These are phyloP conservation scores for Nephromyces sp. DNA, from an alignment of 169 alveolate genomes.

Conservation along the genomic window DNA sequence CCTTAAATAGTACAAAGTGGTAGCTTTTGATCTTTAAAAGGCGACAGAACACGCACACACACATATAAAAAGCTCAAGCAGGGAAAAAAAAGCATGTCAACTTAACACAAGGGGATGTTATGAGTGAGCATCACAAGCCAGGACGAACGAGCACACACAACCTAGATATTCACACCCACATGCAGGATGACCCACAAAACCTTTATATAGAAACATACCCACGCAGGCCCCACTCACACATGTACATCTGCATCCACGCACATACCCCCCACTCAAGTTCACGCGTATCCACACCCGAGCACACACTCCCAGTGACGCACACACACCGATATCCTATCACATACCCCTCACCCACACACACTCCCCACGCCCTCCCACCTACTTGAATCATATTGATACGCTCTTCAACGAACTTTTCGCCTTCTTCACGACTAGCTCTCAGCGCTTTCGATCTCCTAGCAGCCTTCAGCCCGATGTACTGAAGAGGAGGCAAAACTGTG, in stretches of 20 bases:
- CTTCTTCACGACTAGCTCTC: slow-evolving; percentile 24
- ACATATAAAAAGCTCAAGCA: too few species aligned
- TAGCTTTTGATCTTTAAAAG: too few species aligned
- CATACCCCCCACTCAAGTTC: background rate
- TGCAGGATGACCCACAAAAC: too few species aligned
- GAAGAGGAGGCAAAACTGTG: slow-evolving; percentile 28
- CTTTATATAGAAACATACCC: too few species aligned
- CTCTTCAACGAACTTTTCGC: slow-evolving; percentile 7
- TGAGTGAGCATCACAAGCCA: too few species aligned
- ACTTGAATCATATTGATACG: slow-evolving; percentile 21
- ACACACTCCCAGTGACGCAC: slow-evolving; percentile 23
- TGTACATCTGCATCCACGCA: background rate
- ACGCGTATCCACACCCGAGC: background rate
- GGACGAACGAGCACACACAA: too few species aligned
- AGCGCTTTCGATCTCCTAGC: slow-evolving; percentile 26
- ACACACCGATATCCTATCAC: slow-evolving; percentile 10
- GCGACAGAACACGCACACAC: too few species aligned
- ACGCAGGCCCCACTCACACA: background rate
- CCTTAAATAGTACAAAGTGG: too few species aligned
- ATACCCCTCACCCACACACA: slow-evolving; percentile 12
- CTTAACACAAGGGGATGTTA: too few species aligned
- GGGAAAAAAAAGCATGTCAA: too few species aligned
- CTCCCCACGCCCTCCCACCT: slow-evolving; percentile 14
- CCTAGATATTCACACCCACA: too few species aligned
- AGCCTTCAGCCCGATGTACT: slow-evolving; percentile 8